Base-by-base conservation (phyloP, 345 rosid species). In the Trapa incisa region DNA sequence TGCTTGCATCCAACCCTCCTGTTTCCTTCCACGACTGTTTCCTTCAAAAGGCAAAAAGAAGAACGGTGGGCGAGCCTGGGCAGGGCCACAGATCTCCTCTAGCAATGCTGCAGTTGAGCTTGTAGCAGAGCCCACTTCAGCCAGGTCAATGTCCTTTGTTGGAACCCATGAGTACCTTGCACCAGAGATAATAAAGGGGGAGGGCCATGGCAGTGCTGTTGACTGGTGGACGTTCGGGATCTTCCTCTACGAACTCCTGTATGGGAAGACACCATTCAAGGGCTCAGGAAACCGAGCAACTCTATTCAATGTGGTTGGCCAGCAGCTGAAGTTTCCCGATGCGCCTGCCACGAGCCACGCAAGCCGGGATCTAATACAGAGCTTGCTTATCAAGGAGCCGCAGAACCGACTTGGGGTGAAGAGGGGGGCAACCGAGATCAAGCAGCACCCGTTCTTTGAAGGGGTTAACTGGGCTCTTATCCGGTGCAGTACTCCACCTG, bases 211-310 rank as follows among this genome's bases (percentile, higher is more conserved):
- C 54, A 91, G 99, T 73, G 96, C 97, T 36, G 97, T 94, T 47
- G 99, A 94, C 53, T 94, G 99, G 99, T 91, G 99, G 99, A 94
- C 99, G 3, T 94, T 88, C 50, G 99, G 99, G 32, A 87, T 94
- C 72, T 94, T 94, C 76, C 74, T 94, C 74, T 92, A 91, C 4
- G 99, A 94, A 73, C 80, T 94, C 16, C 71, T 94, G 0, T 88
- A 87, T 3, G 97, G 99, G 3, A 94, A 88, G 70, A 94, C 99
- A 0, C 97, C 97, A 32, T 94, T 91, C 70, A 94, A 91, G 75
- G 97, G 99, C 42, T 86, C 96, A 38, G 97, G 97, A 35, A 94
- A 91, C 72, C 86, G 99, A 1, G 96, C 96, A 42, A 94, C 99
- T 7, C 77, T 91, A 66, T 94, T 94, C 78, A 91, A 94, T 11